phyloP scores from a whole-genome alignment of 257 asterid genomes.

The Gynochthodes officinalis region DNA sequence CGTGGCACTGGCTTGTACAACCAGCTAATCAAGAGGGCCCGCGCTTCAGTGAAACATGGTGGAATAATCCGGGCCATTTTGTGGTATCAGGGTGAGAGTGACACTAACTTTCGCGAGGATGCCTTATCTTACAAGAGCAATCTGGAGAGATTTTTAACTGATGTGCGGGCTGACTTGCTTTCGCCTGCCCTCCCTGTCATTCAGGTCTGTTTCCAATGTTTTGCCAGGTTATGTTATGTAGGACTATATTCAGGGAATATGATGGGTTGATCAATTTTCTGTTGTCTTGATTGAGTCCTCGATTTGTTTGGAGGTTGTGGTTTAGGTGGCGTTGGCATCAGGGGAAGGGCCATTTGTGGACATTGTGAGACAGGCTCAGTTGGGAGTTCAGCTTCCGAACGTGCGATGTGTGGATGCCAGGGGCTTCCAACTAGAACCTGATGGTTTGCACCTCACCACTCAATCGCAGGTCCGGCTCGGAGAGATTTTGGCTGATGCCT shows the following conservation, averaged over 20 bases:
- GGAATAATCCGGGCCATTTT: slow-evolving; percentile 26
- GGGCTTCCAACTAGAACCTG: slow-evolving; percentile 30
- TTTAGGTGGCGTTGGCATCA: slow-evolving; percentile 37
- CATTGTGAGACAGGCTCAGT: slow-evolving; percentile 32
- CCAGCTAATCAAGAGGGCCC: slow-evolving; percentile 24
- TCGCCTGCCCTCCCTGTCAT: slow-evolving; percentile 24
- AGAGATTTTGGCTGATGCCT: slow-evolving; percentile 27
- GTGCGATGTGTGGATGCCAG: slow-evolving; percentile 36
- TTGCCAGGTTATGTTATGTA: no score
- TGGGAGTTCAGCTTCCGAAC: slow-evolving; percentile 27
- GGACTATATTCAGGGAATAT: no score
- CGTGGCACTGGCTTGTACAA: slow-evolving; percentile 28
- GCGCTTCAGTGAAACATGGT: slow-evolving; percentile 11
- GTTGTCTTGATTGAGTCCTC: neutral
- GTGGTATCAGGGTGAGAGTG: slow-evolving; percentile 49
- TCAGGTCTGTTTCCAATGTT: slow-evolving; percentile 19
- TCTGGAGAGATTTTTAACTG: slow-evolving; percentile 22
- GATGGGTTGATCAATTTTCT: neutral
- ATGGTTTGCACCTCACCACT: slow-evolving; percentile 36
- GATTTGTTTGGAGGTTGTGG: neutral
- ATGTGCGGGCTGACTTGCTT: slow-evolving; percentile 26
- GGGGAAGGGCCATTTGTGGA: slow-evolving; percentile 27
- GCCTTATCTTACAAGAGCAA: slow-evolving; percentile 25
- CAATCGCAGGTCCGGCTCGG: slow-evolving; percentile 36
- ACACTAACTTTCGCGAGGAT: slow-evolving; percentile 8